Evolutionary conservation across 805 yeast genomes (phyloP).

Genomic region (Scheffersomyces coipomensis): DNA sequence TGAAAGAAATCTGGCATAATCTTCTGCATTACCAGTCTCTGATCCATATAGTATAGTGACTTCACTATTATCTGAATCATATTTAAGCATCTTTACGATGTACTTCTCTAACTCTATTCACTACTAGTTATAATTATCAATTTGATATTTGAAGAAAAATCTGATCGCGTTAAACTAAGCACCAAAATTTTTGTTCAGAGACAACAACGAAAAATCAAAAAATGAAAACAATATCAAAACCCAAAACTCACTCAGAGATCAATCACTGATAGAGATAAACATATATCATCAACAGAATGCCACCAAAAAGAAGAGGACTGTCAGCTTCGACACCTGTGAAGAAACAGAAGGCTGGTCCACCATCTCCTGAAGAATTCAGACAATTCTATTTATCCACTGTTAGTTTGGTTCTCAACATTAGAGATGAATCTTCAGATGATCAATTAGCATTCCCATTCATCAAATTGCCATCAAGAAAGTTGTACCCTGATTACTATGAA

Average conservation of each 20-base stretch:
- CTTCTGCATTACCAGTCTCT: conserved; percentile 90
- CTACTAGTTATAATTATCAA: too few relatives aligned
- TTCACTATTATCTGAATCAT: not conserved
- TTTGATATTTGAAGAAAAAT: too few relatives aligned
- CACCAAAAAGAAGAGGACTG: conserved; percentile 20
- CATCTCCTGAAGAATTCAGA: conserved; percentile 22
- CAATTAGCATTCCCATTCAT: conserved; percentile 25
- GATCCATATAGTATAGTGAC: conserved; percentile 80
- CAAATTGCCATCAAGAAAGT: conserved; percentile 34
- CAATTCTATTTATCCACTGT: conserved; percentile 31
- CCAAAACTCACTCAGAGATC: too few relatives aligned
- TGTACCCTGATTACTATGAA: conserved; percentile 40
- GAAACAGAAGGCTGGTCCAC: conserved; percentile 13
- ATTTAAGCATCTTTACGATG: too few relatives aligned
- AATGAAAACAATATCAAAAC: not conserved
- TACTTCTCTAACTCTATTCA: too few relatives aligned
- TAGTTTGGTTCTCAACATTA: conserved; percentile 26
- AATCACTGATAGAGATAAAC: too few relatives aligned
- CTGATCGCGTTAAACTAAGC: too few relatives aligned
- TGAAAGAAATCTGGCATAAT: conserved; percentile 68
- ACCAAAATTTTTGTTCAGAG: too few relatives aligned
- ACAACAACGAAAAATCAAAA: not conserved
- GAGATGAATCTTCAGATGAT: conserved; percentile 24
- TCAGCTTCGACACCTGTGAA: conserved; percentile 7
- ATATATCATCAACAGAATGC: too few relatives aligned